Base-by-base conservation (phyloP, 306 rosid species). In the Acacia confusa region DNA sequence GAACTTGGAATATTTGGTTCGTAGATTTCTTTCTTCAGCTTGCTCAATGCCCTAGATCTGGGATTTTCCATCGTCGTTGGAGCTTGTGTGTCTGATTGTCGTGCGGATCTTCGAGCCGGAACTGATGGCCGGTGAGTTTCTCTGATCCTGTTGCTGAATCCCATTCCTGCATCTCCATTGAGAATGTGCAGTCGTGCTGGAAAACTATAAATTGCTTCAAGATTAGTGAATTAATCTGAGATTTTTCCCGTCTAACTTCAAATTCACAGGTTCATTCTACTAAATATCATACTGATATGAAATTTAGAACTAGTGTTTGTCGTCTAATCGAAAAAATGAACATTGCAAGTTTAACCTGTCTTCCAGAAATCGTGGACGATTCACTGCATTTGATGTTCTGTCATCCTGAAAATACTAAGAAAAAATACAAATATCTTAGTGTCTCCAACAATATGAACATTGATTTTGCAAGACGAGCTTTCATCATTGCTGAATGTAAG, bases 1-100 rank as follows among this genome's bases (percentile, higher is more conserved):
- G 85, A 67, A 3, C 30, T 24, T 48, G 97, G 92, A 50, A 87
- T 24, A 34, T 95, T 24, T 36, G 98, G 92, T 53, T 88, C 85
- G 71, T 91, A 91, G 61, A 86, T 55, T 40, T 79, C 77, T 81
- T 87, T 92, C 85, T 60, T 89, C 22, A 95, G 91, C 83, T 90
- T 88, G 75, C 75, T 85, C 72, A 90, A 36, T 28, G 87, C 90
- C 52, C 77, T 82, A 75, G 88, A 63, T 84, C 75, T 85, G 7
- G 92, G 76, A 82, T 74, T 85, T 63, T 77, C 84, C 2, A 8
- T 73, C 57, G 15, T n/a, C 10, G 34, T 83, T 0, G 84, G 83
- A 73, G 80, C 40, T 72, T 79, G 84, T 24, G 60, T 6, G 66
- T 60, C 57, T 85, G 81, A 53, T 79, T 85, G 91, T 25, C 44